Base-by-base conservation (phyloP, 768 basidiomycete genomes). In the Dendrothele bispora region DNA sequence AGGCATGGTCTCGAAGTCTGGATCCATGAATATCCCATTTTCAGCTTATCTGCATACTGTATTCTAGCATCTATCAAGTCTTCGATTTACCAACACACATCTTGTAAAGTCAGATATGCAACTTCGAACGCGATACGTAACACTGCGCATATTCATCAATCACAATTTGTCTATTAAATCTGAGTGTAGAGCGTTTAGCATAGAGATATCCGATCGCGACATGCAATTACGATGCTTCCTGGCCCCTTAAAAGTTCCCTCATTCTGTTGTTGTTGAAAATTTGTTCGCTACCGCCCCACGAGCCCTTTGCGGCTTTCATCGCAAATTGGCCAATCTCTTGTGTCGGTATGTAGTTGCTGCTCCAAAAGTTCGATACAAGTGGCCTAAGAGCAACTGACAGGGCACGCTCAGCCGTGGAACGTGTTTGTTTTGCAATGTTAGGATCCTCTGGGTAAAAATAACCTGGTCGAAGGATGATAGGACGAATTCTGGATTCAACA, bases 391-490 rank as follows among this genome's bases (percentile, higher is more conserved):
- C 30, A 10, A 32, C 30, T 10, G 30, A 10, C 10, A 32, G 11
- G 11, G n/a, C 30, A 17, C 30, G 30, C 30, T 32, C 30, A 10
- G 11, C 30, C 11, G n/a, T 10, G 11, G 30, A 32, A 10, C 30
- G 30, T 32, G 30, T 32, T 17, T 32, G 10, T 17, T 32, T 10
- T 17, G 30, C 30, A 10, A 32, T 10, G 10, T 64, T 56, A 10
- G 10, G 10, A 32, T 32, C 30, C 28, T 55, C 53, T 3, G 65
- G 65, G 49, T 61, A 62, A 60, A 68, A 67, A 57, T 66, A 68
- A 1, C 43, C 66, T 14, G 66, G 66, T 17, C 66, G 61, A 28
- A 61, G 44, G 46, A 60, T 57, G 28, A 61, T 59, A 8, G 55
- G 53, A 34, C 40, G 57, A 41, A 67, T 57, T 5, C 55, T 42